Base-by-base conservation (phyloP, 2,329 filamentous ascomycete genomes). In the Plectosphaerella plurivora region DNA sequence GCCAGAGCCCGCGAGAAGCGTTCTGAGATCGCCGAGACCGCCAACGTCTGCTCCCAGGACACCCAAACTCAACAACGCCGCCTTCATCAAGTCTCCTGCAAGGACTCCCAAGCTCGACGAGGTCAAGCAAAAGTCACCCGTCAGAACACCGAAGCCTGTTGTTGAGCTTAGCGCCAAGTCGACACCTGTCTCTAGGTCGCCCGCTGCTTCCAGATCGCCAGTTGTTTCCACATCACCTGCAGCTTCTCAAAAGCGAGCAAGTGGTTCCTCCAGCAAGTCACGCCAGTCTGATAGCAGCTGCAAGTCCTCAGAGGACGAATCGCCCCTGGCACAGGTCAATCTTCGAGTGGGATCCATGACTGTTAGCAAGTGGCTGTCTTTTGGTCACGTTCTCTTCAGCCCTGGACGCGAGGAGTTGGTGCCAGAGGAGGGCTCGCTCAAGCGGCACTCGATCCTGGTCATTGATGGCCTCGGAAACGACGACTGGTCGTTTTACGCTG, bases 401-500 rank as follows among this genome's bases (percentile, higher is more conserved):
- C 89, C 90, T 11, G 83, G 88, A 5, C 82, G 89, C 24, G 86
- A 89, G 45, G 85, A 90, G 58, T 76, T 92, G 20, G 70, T 81
- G 39, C 72, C 81, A 16, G 71, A 77, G 1, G 76, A 69, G 15
- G 73, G 69, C 50, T 72, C 67, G 14, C 70, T 63, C 69, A 87
- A 77, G 72, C 81, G 71, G 51, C 86, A 74, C 52, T 84, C 82
- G 0, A 83, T 94, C 24, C 76, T 94, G 4, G 86, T 94, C 16
- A 79, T 94, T 52, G 89, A 94, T 69, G 89, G 89, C 5, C 83
- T 94, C 28, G 89, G 89, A n/a, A 92, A 91, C 62, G 84, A 88
- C 59, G 89, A 94, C 63, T 94, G 89, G 89, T 92, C 89, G 0
- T 92, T 90, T 66, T 93, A 91, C 60, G 88, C 88, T 18, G 88